phyloP scores from a whole-genome alignment of 2,329 filamentous ascomycete genomes.

The Tolypocladium album region DNA sequence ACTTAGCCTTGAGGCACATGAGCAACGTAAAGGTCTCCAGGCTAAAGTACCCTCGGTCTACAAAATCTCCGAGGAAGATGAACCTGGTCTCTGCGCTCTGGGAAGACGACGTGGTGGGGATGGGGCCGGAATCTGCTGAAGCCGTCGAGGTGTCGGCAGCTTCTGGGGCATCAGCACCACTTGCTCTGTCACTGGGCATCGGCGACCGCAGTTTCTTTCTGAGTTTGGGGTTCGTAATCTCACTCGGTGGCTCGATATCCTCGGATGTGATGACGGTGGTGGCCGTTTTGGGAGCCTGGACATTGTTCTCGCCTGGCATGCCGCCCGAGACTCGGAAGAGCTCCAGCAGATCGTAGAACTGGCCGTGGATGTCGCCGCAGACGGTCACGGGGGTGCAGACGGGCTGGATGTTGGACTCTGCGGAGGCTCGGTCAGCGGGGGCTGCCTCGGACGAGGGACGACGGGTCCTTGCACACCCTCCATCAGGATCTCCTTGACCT shows the following conservation, averaged over 20 bases:
- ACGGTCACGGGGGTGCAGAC: conserved; percentile 93
- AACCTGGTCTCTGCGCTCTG: conserved; percentile 46
- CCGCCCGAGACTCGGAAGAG: conserved; percentile 93
- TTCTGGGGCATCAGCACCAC: conserved; percentile 39
- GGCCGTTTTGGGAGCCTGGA: conserved; percentile 56
- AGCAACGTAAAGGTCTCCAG: conserved; percentile 96
- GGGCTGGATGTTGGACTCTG: conserved; percentile 98
- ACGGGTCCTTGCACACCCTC: conserved; percentile 54
- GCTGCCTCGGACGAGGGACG: not conserved
- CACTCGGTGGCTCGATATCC: conserved; percentile 82
- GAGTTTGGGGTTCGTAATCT: conserved; percentile 79
- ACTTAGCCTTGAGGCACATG: conserved; percentile 81
- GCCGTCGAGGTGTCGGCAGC: conserved; percentile 23
- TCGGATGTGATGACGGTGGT: conserved; percentile 76
- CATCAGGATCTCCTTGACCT: conserved; percentile 98
- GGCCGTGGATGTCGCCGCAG: conserved; percentile 95
- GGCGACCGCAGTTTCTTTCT: conserved; percentile 65
- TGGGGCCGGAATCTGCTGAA: conserved; percentile 12
- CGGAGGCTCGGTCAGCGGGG: not conserved
- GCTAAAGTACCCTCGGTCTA: conserved; percentile 94
- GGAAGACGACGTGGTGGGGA: conserved; percentile 23
- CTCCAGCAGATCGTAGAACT: conserved; percentile 96
- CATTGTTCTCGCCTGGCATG: conserved; percentile 77
- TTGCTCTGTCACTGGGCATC: conserved; percentile 28
- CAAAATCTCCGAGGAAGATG: conserved; percentile 74